Conservation (phyloP, 2,329 filamentous ascomycete genomes). For the Trichoderma brevicompactum region DNA sequence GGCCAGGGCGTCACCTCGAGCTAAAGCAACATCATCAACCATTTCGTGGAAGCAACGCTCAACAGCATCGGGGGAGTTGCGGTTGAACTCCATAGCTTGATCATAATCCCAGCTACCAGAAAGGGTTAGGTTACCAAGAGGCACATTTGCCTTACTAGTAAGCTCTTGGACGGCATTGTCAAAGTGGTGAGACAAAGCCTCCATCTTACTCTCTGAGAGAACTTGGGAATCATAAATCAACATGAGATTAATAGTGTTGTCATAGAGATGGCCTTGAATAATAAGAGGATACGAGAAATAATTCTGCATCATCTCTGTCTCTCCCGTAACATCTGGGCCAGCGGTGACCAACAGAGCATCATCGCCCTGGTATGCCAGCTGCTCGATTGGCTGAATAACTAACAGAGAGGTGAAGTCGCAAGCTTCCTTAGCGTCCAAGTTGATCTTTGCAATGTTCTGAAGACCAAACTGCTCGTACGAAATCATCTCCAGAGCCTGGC, state of each 20-base stretch:
- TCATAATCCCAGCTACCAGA: constrained; percentile 13
- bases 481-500: constrained; percentile 11
- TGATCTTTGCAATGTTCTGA: constrained; percentile 32
- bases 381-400: constrained; percentile 35
- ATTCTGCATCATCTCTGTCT: constrained; percentile 1
- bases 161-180: constrained; percentile 16
- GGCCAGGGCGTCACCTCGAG: neutral
- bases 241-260: constrained; percentile 10
- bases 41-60: constrained; percentile 23
- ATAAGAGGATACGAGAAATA: constrained; percentile 27
- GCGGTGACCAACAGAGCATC: neutral
- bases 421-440: constrained; percentile 30
- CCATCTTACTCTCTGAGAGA: constrained; percentile 8
- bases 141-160: neutral
- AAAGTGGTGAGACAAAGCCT: constrained; percentile 19
- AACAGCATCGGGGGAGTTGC: neutral
- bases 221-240: constrained; percentile 10
- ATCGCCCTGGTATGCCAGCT: neutral
- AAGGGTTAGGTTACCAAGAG: constrained; percentile 2
- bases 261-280: constrained; percentile 21
- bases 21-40: constrained; percentile 7
- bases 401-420: constrained; percentile 39
- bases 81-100: neutral
- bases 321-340: neutral
- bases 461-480: constrained; percentile 34